Evolutionary conservation across 305 asterid species (phyloP).

Genomic region (Caryopteris hybrid): DNA sequence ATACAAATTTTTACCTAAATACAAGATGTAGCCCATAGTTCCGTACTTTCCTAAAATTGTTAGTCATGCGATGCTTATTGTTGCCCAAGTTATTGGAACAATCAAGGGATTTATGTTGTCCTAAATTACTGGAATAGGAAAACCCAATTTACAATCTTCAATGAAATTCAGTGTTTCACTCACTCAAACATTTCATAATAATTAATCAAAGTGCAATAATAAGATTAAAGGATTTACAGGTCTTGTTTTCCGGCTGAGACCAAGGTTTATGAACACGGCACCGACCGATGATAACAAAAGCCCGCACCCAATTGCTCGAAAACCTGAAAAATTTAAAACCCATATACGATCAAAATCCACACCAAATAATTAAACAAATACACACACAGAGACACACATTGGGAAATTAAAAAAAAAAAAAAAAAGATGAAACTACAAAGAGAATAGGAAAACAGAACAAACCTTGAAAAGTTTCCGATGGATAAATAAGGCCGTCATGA

Average conservation of each 20-base stretch:
- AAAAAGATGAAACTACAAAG: background rate
- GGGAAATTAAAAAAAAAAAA: background rate
- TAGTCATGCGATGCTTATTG: too few species aligned
- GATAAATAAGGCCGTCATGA: conserved; percentile 60
- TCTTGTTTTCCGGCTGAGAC: conserved; percentile 63
- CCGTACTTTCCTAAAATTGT: too few species aligned
- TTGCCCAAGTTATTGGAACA: too few species aligned
- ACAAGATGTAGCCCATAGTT: too few species aligned
- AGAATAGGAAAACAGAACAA: background rate
- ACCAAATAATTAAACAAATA: background rate
- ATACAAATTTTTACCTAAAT: too few species aligned
- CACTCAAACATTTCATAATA: too few species aligned
- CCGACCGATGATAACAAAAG: conserved; percentile 40
- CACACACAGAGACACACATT: background rate
- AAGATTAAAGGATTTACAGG: conserved; percentile 51
- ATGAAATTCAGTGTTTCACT: too few species aligned
- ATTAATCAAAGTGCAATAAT: too few species aligned
- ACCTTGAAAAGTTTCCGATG: conserved; percentile 76
- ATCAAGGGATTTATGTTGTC: too few species aligned
- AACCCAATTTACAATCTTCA: too few species aligned
- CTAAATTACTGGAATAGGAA: too few species aligned
- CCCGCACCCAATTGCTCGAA: conserved; percentile 67
- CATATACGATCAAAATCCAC: background rate
- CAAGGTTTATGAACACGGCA: conserved; percentile 55
- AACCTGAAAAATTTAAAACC: conserved; percentile 32